phyloP scores from a whole-genome alignment of 2,329 filamentous ascomycete genomes.

The Tolypocladium pustulatum region DNA sequence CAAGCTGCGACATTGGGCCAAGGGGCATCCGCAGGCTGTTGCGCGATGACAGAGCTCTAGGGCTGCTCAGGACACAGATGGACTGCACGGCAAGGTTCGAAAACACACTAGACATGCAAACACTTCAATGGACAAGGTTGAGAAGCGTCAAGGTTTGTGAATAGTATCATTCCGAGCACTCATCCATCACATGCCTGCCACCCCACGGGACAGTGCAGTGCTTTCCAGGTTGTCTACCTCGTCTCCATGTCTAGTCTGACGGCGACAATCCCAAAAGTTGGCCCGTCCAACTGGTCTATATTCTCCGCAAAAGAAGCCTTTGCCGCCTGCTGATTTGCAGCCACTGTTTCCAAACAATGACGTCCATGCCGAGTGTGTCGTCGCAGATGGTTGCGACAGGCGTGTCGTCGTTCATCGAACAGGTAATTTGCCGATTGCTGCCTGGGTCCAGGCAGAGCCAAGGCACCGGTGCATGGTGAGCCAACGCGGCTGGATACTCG shows the following conservation, averaged over 20 bases:
- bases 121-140: too few relatives aligned
- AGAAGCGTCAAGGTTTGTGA: too few relatives aligned
- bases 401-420: background rate
- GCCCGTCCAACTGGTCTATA: background rate
- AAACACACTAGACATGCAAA: too few relatives aligned
- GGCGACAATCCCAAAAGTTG: too few relatives aligned
- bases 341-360: background rate
- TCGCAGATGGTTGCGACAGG: background rate
- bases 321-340: background rate
- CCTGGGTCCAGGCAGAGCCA: background rate
- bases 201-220: too few relatives aligned
- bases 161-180: too few relatives aligned
- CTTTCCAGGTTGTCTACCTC: too few relatives aligned
- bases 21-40: too few relatives aligned
- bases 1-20: too few relatives aligned
- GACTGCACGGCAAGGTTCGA: background rate
- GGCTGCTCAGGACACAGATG: slow-evolving; percentile 2
- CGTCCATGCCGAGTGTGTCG: background rate
- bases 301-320: background rate
- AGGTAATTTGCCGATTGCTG: background rate
- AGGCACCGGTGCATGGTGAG: background rate
- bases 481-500: background rate
- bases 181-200: too few relatives aligned
- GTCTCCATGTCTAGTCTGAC: too few relatives aligned
- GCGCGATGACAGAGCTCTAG: slow-evolving; percentile 4